Evolutionary conservation across 768 basidiomycete genomes (phyloP).

Genomic region (Tylopilus rubrobrunneus): DNA sequence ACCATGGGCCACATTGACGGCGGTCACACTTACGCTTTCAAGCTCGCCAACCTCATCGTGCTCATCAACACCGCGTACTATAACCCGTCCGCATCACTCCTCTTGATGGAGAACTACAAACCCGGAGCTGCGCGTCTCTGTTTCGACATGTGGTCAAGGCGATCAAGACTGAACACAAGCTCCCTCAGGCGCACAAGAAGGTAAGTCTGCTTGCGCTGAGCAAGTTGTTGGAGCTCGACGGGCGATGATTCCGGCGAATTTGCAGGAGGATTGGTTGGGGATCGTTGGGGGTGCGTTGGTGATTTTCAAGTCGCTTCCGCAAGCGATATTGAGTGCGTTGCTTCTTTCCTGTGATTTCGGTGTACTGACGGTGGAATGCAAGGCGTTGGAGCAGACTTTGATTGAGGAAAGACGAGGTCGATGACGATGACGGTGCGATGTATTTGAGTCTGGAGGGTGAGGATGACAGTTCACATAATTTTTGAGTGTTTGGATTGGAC

Average conservation of each 20-base stretch:
- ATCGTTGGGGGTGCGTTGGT: slow-evolving; percentile 68
- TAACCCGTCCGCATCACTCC: slow-evolving; percentile 75
- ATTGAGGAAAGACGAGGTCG: slow-evolving; percentile 41
- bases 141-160: slow-evolving; percentile 79
- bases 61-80: slow-evolving; percentile 81
- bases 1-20: slow-evolving; percentile 57
- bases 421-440: slow-evolving; percentile 47
- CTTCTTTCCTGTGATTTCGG: not conserved
- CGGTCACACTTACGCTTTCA: slow-evolving; percentile 59
- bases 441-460: slow-evolving; percentile 64
- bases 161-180: slow-evolving; percentile 52
- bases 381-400: slow-evolving; percentile 54
- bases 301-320: slow-evolving; percentile 75
- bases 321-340: slow-evolving; percentile 67
- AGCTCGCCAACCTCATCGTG: slow-evolving; percentile 77
- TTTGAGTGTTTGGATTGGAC: not conserved
- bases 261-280: slow-evolving; percentile 71
- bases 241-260: slow-evolving; percentile 50
- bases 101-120: slow-evolving; percentile 61
- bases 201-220: slow-evolving; percentile 73
- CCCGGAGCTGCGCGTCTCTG: slow-evolving; percentile 66
- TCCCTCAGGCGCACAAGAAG: slow-evolving; percentile 88
- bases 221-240: slow-evolving; percentile 69
- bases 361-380: slow-evolving; percentile 41
- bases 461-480: slow-evolving; percentile 29